phyloP scores from a whole-genome alignment of 1,284 basidiomycete species.

The Caloboletus inedulis region DNA sequence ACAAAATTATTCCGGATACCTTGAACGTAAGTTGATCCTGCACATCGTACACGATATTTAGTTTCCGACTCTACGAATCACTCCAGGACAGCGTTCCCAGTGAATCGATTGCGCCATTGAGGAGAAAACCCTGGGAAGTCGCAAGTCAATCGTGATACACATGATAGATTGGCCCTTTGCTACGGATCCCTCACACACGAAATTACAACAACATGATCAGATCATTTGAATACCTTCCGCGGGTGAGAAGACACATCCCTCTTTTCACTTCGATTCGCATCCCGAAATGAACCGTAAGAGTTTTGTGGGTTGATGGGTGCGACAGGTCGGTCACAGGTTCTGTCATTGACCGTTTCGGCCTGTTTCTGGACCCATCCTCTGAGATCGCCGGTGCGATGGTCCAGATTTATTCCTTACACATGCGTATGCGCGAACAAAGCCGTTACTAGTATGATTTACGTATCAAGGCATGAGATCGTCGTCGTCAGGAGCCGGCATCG shows the following conservation, averaged over 20 bases:
- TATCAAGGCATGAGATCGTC: background rate
- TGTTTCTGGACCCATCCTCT: background rate
- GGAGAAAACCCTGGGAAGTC: slow-evolving; percentile 65
- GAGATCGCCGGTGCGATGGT: background rate
- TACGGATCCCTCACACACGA: slow-evolving; percentile 6
- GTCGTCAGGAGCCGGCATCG: background rate
- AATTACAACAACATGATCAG: slow-evolving; percentile 18
- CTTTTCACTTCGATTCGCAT: slow-evolving; percentile 2
- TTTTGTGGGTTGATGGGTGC: slow-evolving; percentile 1
- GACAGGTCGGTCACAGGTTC: slow-evolving; percentile 2
- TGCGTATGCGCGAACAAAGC: background rate
- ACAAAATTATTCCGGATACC: slow-evolving; percentile 60
- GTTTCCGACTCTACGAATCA: slow-evolving; percentile 3
- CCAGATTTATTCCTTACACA: background rate
- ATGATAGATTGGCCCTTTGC: slow-evolving; percentile 13
- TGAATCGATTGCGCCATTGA: slow-evolving; percentile 43
- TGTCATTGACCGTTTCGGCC: background rate
- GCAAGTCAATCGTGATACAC: slow-evolving; percentile 16
- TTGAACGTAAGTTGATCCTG: slow-evolving; percentile 50
- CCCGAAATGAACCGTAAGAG: slow-evolving; percentile 12
- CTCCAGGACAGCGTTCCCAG: slow-evolving; percentile 52
- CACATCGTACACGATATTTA: slow-evolving; percentile 1
- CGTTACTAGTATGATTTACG: slow-evolving; percentile 4
- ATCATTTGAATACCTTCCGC: slow-evolving; percentile 1
- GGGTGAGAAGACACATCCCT: slow-evolving; percentile 16